A percentile compares a stretch with the other conserved stretches of the same genome.
phyloP scores from a whole-genome alignment of 2,329 filamentous ascomycete genomes.

The Chaetomium olivaceum region DNA sequence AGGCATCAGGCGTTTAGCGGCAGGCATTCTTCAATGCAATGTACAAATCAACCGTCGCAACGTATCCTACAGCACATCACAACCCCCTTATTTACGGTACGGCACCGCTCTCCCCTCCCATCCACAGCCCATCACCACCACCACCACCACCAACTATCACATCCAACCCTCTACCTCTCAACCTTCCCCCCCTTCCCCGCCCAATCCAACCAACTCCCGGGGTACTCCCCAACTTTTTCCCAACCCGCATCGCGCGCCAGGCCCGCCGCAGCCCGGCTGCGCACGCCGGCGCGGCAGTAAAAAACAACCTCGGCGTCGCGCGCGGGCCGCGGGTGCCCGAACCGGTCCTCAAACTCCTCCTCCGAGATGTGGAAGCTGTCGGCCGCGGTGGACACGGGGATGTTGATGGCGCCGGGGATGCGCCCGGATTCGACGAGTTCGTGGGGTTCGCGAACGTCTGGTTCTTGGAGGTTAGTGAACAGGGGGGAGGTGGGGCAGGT shows the following conservation, averaged over 20 bases:
- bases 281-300: slow-evolving; percentile 90
- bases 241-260: slow-evolving; percentile 79
- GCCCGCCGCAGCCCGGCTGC: slow-evolving; percentile 73
- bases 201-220: slow-evolving; percentile 84
- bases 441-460: slow-evolving; percentile 70
- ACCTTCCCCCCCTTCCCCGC: slow-evolving; percentile 66
- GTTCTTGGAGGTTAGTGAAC: neutral
- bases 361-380: slow-evolving; percentile 75
- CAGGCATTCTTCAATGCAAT: slow-evolving; percentile 2
- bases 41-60: neutral
- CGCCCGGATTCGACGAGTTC: slow-evolving; percentile 65
- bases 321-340: slow-evolving; percentile 70
- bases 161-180: slow-evolving; percentile 43
- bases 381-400: slow-evolving; percentile 74
- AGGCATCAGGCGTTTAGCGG: neutral
- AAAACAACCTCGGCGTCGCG: slow-evolving; percentile 68
- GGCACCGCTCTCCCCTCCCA: neutral
- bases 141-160: neutral
- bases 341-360: slow-evolving; percentile 80
- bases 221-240: slow-evolving; percentile 68
- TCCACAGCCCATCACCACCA: neutral
- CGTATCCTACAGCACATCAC: neutral
- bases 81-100: neutral
- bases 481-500: neutral
- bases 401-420: slow-evolving; percentile 80